phyloP scores from a whole-genome alignment of 208 protist genomes.

The Strigomonas galati region DNA sequence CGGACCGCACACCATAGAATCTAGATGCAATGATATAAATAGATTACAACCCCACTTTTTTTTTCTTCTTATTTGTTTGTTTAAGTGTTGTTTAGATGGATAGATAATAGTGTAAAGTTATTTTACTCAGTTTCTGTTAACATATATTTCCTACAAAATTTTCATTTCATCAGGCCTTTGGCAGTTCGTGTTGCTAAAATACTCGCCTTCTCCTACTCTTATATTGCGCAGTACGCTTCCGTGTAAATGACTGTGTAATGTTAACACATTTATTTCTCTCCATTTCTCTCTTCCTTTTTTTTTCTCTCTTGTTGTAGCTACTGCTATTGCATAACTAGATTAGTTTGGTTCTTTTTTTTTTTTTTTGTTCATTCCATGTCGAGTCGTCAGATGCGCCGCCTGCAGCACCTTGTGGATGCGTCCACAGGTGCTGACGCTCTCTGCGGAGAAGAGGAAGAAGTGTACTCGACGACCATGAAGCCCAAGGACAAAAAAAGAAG shows the following conservation, averaged over 20 bases:
- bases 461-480: constrained; percentile 28
- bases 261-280: too few relatives aligned
- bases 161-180: too few relatives aligned
- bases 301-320: neutral
- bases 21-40: constrained; percentile 1
- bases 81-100: neutral
- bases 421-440: constrained; percentile 64
- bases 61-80: constrained; percentile 2
- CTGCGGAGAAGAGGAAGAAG: constrained; percentile 22
- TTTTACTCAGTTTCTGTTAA: too few relatives aligned
- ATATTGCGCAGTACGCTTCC: too few relatives aligned
- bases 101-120: too few relatives aligned
- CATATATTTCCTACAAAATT: too few relatives aligned
- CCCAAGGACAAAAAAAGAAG: constrained; percentile 4
- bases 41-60: neutral
- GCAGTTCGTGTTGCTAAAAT: too few relatives aligned
- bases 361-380: constrained; percentile 61
- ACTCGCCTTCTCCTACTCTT: too few relatives aligned
- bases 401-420: constrained; percentile 72
- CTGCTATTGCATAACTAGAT: neutral
- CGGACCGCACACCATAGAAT: neutral
- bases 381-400: constrained; percentile 64
- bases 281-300: neutral
- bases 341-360: constrained; percentile 15
- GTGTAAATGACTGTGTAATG: too few relatives aligned